Conservation (phyloP, 768 basidiomycete genomes). For the Tubosaeta brunneosetosa region DNA sequence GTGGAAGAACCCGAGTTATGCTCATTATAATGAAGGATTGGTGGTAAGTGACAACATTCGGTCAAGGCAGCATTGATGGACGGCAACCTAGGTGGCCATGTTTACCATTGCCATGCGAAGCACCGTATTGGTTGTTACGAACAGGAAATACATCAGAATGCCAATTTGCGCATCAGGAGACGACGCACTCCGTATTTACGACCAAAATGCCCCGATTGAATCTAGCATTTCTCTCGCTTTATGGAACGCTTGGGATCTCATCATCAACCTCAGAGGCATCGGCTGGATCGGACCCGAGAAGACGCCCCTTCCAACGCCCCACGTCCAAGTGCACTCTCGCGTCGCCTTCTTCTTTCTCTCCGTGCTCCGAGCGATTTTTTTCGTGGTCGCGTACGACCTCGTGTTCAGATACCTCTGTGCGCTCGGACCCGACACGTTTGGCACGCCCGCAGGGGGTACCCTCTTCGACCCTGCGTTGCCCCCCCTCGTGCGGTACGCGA, state of each 20-base stretch:
- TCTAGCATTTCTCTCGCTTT: slow-evolving; percentile 9
- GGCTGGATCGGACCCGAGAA: slow-evolving; percentile 22
- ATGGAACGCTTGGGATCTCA: slow-evolving; percentile 28
- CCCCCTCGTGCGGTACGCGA: slow-evolving; percentile 33
- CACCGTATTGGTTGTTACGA: slow-evolving; percentile 18
- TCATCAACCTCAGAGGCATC: slow-evolving; percentile 22
- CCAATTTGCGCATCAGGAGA: slow-evolving; percentile 5
- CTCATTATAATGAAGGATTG: slow-evolving; percentile 20
- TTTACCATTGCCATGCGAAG: slow-evolving; percentile 24
- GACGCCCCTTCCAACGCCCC: slow-evolving; percentile 12
- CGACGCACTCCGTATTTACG: neutral
- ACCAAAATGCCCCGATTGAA: neutral
- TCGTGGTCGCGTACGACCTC: slow-evolving; percentile 5
- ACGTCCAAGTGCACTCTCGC: slow-evolving; percentile 17
- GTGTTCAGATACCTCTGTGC: neutral
- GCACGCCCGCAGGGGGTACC: slow-evolving; percentile 29
- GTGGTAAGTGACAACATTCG: slow-evolving; percentile 10
- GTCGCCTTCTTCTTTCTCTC: slow-evolving; percentile 14
- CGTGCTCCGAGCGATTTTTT: slow-evolving; percentile 7
- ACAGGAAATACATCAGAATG: slow-evolving; percentile 10
- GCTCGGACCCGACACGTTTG: slow-evolving; percentile 40
- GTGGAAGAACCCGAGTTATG: slow-evolving; percentile 6
- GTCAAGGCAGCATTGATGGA: neutral
- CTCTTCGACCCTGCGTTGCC: slow-evolving; percentile 36
- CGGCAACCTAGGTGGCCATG: slow-evolving; percentile 16